Evolutionary conservation across 2,329 filamentous ascomycete species (phyloP).

Genomic region (Pleurostoma richardsiae): DNA sequence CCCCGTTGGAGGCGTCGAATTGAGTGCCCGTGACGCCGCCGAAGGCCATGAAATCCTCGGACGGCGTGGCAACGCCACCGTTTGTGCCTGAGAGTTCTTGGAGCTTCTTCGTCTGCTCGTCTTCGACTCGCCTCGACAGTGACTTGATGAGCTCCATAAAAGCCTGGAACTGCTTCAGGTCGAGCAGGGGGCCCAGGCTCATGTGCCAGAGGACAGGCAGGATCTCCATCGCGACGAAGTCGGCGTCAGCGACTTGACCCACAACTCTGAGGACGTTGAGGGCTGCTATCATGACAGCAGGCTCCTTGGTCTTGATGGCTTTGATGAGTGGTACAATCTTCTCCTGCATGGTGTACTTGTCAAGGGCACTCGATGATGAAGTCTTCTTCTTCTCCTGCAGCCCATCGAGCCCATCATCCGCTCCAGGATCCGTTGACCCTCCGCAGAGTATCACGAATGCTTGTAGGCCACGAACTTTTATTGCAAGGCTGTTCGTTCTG

Average conservation of each 20-base stretch:
- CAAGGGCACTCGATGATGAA: slow-evolving; percentile 71
- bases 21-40: slow-evolving; percentile 59
- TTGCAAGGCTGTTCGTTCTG: slow-evolving; percentile 86
- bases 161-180: slow-evolving; percentile 79
- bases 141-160: slow-evolving; percentile 88
- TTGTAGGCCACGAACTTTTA: slow-evolving; percentile 89
- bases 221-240: slow-evolving; percentile 89
- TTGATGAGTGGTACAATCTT: slow-evolving; percentile 89
- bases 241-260: slow-evolving; percentile 74
- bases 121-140: slow-evolving; percentile 75
- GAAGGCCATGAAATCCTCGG: slow-evolving; percentile 67
- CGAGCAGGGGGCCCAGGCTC: slow-evolving; percentile 82
- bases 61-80: slow-evolving; percentile 41
- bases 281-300: slow-evolving; percentile 93
- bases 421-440: slow-evolving; percentile 51
- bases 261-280: slow-evolving; percentile 81
- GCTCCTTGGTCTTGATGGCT: slow-evolving; percentile 95
- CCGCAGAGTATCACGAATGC: slow-evolving; percentile 89
- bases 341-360: slow-evolving; percentile 98
- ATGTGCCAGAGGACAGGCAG: slow-evolving; percentile 89
- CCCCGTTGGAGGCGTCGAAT: slow-evolving; percentile 46
- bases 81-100: slow-evolving; percentile 70
- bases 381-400: slow-evolving; percentile 58
- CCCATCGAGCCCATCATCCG: slow-evolving; percentile 72
- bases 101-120: slow-evolving; percentile 83